A percentile compares a stretch with the other conserved stretches of the same genome.
Conservation (phyloP, 108 stramenopile genomes). For the Poteriospumella lacustris region DNA sequence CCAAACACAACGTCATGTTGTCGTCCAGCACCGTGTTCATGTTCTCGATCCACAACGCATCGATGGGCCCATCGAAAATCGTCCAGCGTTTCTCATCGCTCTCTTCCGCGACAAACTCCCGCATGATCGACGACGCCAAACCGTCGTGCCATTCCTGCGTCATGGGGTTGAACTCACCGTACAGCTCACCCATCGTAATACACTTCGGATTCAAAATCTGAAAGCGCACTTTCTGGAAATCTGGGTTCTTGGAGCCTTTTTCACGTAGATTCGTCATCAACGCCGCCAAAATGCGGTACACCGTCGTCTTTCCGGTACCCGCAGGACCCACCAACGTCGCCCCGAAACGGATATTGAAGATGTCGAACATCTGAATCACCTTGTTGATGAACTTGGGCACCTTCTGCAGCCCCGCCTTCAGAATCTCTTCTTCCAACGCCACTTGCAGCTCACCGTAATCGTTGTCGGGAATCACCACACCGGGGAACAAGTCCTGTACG, state of each 20-base stretch:
- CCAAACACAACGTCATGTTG: slow-evolving; percentile 67
- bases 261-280: slow-evolving; percentile 54
- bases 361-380: slow-evolving; percentile 65
- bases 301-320: slow-evolving; percentile 61
- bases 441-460: slow-evolving; percentile 61
- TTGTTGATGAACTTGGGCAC: slow-evolving; percentile 56
- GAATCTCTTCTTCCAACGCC: slow-evolving; percentile 49
- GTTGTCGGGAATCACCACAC: slow-evolving; percentile 51
- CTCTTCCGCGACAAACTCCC: slow-evolving; percentile 47
- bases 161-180: slow-evolving; percentile 59
- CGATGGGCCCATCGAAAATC: slow-evolving; percentile 65
- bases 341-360: slow-evolving; percentile 66
- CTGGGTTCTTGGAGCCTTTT: slow-evolving; percentile 41
- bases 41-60: slow-evolving; percentile 69
- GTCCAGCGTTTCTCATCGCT: slow-evolving; percentile 51
- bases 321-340: slow-evolving; percentile 63
- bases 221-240: slow-evolving; percentile 52
- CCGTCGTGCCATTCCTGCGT: slow-evolving; percentile 69
- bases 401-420: slow-evolving; percentile 49
- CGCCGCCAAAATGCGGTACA: slow-evolving; percentile 53
- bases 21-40: slow-evolving; percentile 70
- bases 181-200: slow-evolving; percentile 71
- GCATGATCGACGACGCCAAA: slow-evolving; percentile 63
- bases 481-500: slow-evolving; percentile 59
- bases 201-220: slow-evolving; percentile 63